Evolutionary conservation across 148 eudicot species (phyloP), one percentile per base, ranked within the genome.

Genomic region (Chenopodium berlandieri): DNA sequence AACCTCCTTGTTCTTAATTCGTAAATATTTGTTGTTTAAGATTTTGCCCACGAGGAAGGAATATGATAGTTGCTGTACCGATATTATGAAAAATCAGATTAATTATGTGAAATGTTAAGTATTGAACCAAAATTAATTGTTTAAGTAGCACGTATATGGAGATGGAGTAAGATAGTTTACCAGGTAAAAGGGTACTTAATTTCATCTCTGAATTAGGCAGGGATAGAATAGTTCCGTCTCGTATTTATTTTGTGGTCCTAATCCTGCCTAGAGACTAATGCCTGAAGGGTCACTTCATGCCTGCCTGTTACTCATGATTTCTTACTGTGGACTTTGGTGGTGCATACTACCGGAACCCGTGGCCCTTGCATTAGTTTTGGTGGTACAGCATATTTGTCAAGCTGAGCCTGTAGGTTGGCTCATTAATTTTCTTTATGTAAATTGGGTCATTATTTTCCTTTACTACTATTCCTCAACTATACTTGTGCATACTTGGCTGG

Each of bases 261-360:
- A 20, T 9, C 8, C 6, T 71, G 10, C 52, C 40, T 63, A n/a
- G 30, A 76, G 67, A 44, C 3, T 64, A 77, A 23, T 80, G 46
- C 48, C 9, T 73, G 82, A 80, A 73, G 82, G 34, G 52, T 80
- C 48, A 16, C 62, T 37, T 54, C 78, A 73, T 47, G 47, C 60
- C 46, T 73, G 44, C 13, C 77, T 60, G 76, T 56, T 64, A 52
- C 2, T 12, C 19, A 34, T 56, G 27, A 34, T 37, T 71, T 11
- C 20, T 37, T 31, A 37, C 44, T 37, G 44, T 37, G 44, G 44
- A 37, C 65, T 76, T 30, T 19, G 67, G 44, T 71, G 62, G 63
- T 31, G 27, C 66, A 69, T 79, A 70, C 75, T 75, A 71, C 31
- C 47, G 7, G 20, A 19, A 8, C 47, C 46, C 22, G 37, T 34